Evolutionary conservation across 2,329 filamentous ascomycete species (phyloP).

Genomic region (Nothophaeocryptopus gaeumannii): DNA sequence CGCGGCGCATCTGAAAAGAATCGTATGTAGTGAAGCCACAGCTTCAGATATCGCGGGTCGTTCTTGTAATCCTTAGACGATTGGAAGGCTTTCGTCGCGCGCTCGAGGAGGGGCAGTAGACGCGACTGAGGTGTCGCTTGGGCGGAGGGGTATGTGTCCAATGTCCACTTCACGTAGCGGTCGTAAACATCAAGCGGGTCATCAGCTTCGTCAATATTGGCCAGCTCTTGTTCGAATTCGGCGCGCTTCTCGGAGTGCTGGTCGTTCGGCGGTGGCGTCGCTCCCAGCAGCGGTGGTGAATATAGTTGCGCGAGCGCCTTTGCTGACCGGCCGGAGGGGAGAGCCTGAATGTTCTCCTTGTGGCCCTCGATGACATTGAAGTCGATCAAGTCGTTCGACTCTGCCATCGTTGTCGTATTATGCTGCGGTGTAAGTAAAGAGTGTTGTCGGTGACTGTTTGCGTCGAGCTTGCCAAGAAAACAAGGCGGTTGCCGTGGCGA

Average conservation of each 20-base stretch:
- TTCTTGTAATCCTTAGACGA: conserved; percentile 87
- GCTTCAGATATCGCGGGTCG: conserved; percentile 84
- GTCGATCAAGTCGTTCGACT: conserved; percentile 49
- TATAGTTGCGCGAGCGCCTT: conserved; percentile 81
- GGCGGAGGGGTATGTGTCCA: conserved; percentile 90
- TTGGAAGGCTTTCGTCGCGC: conserved; percentile 86
- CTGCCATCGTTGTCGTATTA: conserved; percentile 30
- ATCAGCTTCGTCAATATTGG: conserved; percentile 77
- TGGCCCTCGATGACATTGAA: conserved; percentile 95
- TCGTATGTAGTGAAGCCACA: conserved; percentile 92
- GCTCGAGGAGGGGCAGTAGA: conserved; percentile 81
- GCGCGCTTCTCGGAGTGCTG: conserved; percentile 75
- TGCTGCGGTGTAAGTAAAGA: conserved; percentile 8
- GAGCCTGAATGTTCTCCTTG: conserved; percentile 95
- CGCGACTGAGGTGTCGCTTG: conserved; percentile 91
- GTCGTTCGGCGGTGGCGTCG: conserved; percentile 57
- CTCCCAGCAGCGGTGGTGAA: conserved; percentile 50
- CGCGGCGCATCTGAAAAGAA: conserved; percentile 91
- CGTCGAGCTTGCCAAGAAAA: too few species aligned
- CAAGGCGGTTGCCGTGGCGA: too few species aligned
- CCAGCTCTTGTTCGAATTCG: conserved; percentile 82
- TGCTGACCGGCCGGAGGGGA: conserved; percentile 84
- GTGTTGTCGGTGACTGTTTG: not conserved
- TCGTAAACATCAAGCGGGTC: conserved; percentile 95
- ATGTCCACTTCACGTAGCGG: conserved; percentile 93